phyloP scores from a whole-genome alignment of 2,329 filamentous ascomycete species.

The Mycosphaerelloides madeirae region DNA sequence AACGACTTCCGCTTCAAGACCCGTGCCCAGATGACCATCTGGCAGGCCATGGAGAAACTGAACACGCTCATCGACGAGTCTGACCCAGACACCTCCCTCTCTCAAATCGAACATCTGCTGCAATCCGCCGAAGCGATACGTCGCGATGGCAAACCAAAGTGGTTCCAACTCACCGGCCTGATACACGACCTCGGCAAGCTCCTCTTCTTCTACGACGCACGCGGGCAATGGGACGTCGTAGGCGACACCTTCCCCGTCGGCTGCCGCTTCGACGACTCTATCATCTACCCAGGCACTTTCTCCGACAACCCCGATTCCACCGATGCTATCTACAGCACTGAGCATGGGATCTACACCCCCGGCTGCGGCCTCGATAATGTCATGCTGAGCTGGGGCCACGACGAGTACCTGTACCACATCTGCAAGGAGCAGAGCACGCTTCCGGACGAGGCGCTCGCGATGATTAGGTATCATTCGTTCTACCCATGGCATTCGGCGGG shows the following conservation, averaged over 20 bases:
- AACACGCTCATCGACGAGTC: slow-evolving; percentile 87
- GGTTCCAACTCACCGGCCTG: slow-evolving; percentile 74
- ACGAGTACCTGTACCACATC: slow-evolving; percentile 83
- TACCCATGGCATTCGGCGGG: slow-evolving; percentile 85
- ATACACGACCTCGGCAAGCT: slow-evolving; percentile 79
- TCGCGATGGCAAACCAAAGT: slow-evolving; percentile 73
- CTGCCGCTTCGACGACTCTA: slow-evolving; percentile 67
- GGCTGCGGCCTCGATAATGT: slow-evolving; percentile 81
- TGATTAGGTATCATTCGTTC: slow-evolving; percentile 91
- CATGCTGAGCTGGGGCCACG: slow-evolving; percentile 87
- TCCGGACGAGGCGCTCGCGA: slow-evolving; percentile 76
- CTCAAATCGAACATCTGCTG: slow-evolving; percentile 83
- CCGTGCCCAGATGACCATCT: slow-evolving; percentile 74
- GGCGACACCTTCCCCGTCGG: slow-evolving; percentile 80
- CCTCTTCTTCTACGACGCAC: slow-evolving; percentile 73
- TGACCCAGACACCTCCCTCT: slow-evolving; percentile 81
- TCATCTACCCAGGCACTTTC: slow-evolving; percentile 80
- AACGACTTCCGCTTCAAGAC: slow-evolving; percentile 63
- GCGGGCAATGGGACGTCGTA: slow-evolving; percentile 90
- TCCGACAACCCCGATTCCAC: slow-evolving; percentile 66
- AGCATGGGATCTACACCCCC: slow-evolving; percentile 72
- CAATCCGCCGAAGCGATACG: slow-evolving; percentile 87
- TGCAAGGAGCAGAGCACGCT: slow-evolving; percentile 76
- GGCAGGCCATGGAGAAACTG: slow-evolving; percentile 89
- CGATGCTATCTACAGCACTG: slow-evolving; percentile 68